These are phyloP conservation scores for Fraxinus angustifolia DNA, from an alignment of 305 asterid species.

Conservation along the genomic window DNA sequence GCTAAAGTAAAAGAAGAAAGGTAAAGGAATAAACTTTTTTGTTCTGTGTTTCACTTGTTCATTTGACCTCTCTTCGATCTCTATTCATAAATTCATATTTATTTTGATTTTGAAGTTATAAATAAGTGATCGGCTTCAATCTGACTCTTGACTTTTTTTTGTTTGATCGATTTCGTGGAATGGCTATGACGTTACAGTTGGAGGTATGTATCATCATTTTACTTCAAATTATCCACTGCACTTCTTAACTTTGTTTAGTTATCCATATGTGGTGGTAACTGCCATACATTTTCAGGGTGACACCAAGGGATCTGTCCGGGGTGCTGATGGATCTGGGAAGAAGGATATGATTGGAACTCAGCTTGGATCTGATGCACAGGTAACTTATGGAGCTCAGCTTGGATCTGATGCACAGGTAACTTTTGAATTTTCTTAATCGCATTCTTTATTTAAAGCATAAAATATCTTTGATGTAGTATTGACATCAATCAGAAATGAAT, in stretches of 20 bases:
- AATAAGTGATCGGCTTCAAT: neutral
- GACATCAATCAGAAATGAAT: neutral
- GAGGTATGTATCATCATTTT: conserved; percentile 28
- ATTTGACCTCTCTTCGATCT: neutral
- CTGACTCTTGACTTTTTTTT: conserved; percentile 19
- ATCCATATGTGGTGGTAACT: neutral
- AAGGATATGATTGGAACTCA: conserved; percentile 33
- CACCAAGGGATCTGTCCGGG: conserved; percentile 40
- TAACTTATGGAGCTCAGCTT: conserved; percentile 29
- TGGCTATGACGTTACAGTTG: conserved; percentile 29
- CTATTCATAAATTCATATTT: neutral
- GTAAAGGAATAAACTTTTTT: neutral
- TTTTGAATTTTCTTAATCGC: neutral
- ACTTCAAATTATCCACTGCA: neutral
- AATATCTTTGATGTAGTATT: neutral
- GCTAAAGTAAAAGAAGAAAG: neutral
- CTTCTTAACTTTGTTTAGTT: neutral
- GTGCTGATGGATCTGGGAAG: conserved; percentile 35
- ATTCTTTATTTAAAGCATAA: neutral
- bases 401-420: conserved; percentile 15
- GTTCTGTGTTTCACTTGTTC: neutral
- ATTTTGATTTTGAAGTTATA: neutral
- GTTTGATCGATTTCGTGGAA: conserved; percentile 16
- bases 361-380: conserved; percentile 37
- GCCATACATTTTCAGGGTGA: conserved; percentile 33